These are phyloP conservation scores for Erodium maritimum DNA, from an alignment of 345 rosid species.

Conservation along the genomic window DNA sequence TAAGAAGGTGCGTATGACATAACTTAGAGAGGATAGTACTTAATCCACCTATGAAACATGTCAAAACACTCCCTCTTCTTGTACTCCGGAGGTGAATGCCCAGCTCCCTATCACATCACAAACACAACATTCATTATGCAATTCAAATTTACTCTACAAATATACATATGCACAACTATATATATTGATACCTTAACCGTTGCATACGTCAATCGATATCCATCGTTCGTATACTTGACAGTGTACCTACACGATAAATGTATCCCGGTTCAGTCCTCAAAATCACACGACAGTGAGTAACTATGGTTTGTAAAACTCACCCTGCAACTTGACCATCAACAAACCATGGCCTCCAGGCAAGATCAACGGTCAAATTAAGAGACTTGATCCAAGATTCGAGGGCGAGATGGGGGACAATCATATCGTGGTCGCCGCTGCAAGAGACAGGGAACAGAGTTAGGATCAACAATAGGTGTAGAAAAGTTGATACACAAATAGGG, in stretches of 20 bases:
- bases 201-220: background rate
- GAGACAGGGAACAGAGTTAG: background rate
- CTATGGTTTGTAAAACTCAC: constrained; percentile 5
- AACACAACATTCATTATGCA: background rate
- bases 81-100: constrained; percentile 14
- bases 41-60: constrained; percentile 15
- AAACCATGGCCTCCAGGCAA: constrained; percentile 16
- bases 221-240: background rate
- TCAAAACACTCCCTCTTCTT: constrained; percentile 9
- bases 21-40: constrained; percentile 10
- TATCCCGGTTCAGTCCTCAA: background rate
- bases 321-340: constrained; percentile 15
- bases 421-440: constrained; percentile 21
- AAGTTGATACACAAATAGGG: too few relatives aligned
- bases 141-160: too few relatives aligned
- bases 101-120: constrained; percentile 10
- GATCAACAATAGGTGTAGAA: background rate
- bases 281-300: background rate
- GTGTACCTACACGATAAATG: background rate
- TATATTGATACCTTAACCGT: background rate
- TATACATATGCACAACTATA: too few relatives aligned
- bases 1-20: too few relatives aligned
- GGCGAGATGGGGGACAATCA: constrained; percentile 12
- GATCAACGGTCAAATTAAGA: constrained; percentile 4
- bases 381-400: constrained; percentile 14